Percentiles rank a stretch among this genome's conserved stretches.
phyloP scores from a whole-genome alignment of 129 eudicot species.

The Flaveria trinervia region DNA sequence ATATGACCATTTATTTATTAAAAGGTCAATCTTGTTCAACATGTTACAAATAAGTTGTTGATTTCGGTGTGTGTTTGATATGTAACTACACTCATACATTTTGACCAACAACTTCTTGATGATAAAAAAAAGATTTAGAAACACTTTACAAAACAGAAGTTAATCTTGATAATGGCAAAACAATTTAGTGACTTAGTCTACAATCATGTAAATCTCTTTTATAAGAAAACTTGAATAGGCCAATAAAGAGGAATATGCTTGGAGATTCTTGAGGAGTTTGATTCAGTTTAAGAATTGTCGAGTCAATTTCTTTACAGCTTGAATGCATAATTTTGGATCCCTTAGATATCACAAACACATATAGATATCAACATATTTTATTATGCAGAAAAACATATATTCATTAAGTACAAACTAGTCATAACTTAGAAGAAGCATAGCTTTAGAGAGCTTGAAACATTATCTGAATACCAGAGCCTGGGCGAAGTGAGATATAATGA shows the following conservation, averaged over 20 bases:
- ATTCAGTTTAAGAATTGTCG: not conserved
- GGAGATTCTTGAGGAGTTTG: conserved; percentile 3
- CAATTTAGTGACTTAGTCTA: not conserved
- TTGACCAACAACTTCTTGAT: not conserved
- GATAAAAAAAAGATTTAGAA: not conserved
- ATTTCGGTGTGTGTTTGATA: no score
- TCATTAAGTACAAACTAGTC: not conserved
- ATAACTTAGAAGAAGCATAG: not conserved
- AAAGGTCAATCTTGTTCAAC: no score
- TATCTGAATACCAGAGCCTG: conserved; percentile 53
- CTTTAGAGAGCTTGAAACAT: conserved; percentile 32
- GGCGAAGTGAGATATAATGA: conserved; percentile 45
- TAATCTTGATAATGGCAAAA: not conserved
- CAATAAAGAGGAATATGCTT: not conserved
- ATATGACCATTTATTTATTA: no score
- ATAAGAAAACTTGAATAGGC: not conserved
- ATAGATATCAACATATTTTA: not conserved
- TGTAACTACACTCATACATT: no score
- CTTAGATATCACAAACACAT: not conserved
- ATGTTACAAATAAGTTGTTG: no score
- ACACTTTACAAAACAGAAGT: not conserved
- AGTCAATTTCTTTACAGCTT: not conserved
- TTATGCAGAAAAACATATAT: no score
- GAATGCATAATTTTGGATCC: not conserved
- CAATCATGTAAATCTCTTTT: not conserved